Conservation (phyloP, 805 yeast species). For the Saitoella complicata region DNA sequence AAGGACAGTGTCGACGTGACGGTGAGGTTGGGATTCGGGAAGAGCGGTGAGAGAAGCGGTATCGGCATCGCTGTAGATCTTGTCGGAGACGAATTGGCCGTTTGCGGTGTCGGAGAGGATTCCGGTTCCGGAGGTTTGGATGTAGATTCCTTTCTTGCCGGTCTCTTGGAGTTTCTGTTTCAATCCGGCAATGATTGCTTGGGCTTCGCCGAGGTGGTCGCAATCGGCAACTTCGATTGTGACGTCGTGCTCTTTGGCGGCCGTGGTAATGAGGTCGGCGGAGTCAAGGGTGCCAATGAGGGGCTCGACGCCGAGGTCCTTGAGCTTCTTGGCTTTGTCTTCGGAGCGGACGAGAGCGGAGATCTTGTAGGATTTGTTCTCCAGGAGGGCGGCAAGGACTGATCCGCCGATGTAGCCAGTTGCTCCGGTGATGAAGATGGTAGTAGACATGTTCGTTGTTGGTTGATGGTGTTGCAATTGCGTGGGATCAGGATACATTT, state of each 20-base stretch:
- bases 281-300: conserved; percentile 12
- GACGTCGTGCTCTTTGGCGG: neutral
- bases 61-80: conserved; percentile 17
- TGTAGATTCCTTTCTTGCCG: conserved; percentile 16
- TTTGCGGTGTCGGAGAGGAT: conserved; percentile 14
- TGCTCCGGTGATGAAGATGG: too few species aligned
- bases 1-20: conserved; percentile 23
- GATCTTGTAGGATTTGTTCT: neutral
- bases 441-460: too few species aligned
- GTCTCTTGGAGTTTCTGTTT: neutral
- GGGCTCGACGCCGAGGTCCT: conserved; percentile 11
- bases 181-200: conserved; percentile 14
- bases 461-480: too few species aligned
- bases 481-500: too few species aligned
- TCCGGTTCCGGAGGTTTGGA: conserved; percentile 26
- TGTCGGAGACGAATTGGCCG: conserved; percentile 12
- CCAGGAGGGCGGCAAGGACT: conserved; percentile 3
- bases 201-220: conserved; percentile 22
- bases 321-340: conserved; percentile 5
- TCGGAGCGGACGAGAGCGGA: conserved; percentile 5
- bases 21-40: conserved; percentile 20
- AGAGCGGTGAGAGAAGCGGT: conserved; percentile 20
- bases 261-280: neutral
- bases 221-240: conserved; percentile 9
- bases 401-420: conserved; percentile 9